A percentile compares a stretch with the other conserved stretches of the same genome.
These are phyloP conservation scores for Cucumis sativus DNA, from an alignment of 306 rosid genomes.

Conservation along the genomic window Cucumber_9930_V3 NC_026657.2:17119001-17119500, in stretches of 20 bases:
- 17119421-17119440: not conserved
- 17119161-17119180: not conserved
- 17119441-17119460: not conserved
- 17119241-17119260: not conserved
- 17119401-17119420: not conserved
- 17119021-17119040: conserved; percentile 71
- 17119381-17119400: not conserved
- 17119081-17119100: conserved; percentile 73
- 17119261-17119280: not conserved
- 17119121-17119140: conserved; percentile 39
- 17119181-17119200: not conserved
- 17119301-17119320: not conserved
- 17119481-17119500: not conserved
- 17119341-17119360: not conserved
- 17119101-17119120: conserved; percentile 68
- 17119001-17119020: conserved; percentile 60
- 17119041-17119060: conserved; percentile 80
- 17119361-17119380: not conserved
- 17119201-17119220: not conserved
- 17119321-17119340: not conserved
- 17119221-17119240: not conserved
- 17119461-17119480: not conserved
- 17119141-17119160: not conserved
- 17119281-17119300: not conserved
- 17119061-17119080: conserved; percentile 83